Percentiles rank a stretch among this genome's conserved stretches.
Conservation (phyloP, 257 asterid species). For the Fraxinus excelsior region DNA sequence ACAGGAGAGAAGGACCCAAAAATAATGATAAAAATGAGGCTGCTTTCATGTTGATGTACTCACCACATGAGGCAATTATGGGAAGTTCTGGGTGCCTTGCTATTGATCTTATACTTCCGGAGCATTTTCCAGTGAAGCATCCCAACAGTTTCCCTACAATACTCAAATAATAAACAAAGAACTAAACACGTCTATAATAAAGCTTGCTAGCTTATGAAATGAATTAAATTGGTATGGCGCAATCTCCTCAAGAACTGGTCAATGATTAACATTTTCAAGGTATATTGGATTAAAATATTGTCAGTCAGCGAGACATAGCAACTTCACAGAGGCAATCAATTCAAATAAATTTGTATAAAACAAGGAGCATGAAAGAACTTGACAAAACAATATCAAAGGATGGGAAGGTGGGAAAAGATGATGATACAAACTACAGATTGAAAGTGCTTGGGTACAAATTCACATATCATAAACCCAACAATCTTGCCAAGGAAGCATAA, state of each 20-base stretch:
- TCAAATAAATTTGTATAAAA: not conserved
- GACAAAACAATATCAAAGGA: not conserved
- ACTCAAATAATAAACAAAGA: not conserved
- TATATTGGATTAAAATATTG: not conserved
- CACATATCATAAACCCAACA: not conserved
- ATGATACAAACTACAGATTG: not conserved
- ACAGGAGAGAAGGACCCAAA: not conserved
- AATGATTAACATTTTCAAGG: not conserved
- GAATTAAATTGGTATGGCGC: not conserved
- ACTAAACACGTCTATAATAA: not conserved
- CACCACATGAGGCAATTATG: slow-evolving; percentile 92
- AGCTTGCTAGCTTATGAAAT: not conserved
- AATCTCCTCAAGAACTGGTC: not conserved
- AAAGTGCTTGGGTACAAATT: not conserved
- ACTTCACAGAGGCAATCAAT: not conserved
- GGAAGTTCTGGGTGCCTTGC: slow-evolving; percentile 81
- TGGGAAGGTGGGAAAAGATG: not conserved
- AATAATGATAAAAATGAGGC: slow-evolving; percentile 2
- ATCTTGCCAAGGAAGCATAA: not conserved
- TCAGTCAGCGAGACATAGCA: slow-evolving; percentile 5
- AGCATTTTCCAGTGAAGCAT: slow-evolving; percentile 83
- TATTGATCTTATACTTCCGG: slow-evolving; percentile 91
- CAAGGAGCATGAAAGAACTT: not conserved
- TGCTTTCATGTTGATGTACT: slow-evolving; percentile 27
- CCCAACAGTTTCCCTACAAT: slow-evolving; percentile 80